Evolutionary conservation across 2,329 filamentous ascomycete species (phyloP), one percentile per base, ranked within the genome.

Genomic region (Beauveria rudraprayagi): DNA sequence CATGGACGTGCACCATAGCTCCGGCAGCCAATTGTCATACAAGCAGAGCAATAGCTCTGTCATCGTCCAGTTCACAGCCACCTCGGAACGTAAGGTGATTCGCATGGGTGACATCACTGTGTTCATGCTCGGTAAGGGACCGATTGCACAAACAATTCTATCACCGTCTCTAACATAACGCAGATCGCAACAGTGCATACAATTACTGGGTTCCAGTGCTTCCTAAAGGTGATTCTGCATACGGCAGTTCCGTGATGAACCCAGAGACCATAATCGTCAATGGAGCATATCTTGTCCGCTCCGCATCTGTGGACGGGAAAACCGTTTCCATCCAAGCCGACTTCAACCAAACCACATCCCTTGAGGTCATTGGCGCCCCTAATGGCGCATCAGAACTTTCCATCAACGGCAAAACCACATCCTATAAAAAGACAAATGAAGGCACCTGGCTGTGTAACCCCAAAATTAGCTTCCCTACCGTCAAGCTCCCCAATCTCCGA

Each of bases 341-440:
- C 67, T 79, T 92, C 64, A 92, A 93, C 66, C 72, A 78, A 0
- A 91, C 88, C 0, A 85, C 86, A 0, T 68, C 81, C 0, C 72
- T 93, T 16, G 88, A 92, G 65, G 77, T 93, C 24, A 82, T 91
- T 37, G 85, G 87, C 3, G 85, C 83, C 0, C 80, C 84, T 0
- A 69, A 74, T 0, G 71, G 69, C 1, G 75, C 83, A 1, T 78
- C 80, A 2, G 73, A 70, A 0, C 67, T 86, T 5, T 65, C 70
- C 1, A 64, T 78, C 51, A 82, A 81, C 34, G 76, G 75, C 10
- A 70, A 75, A 17, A 53, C 69, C 0, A 55, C 76, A 8, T 37
- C 66, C 0, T 75, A 79, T 62, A 73, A 69, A 5, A 72, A 71
- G 48, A 71, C 74, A 0, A 62, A 69, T 0, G 73, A 77, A 2